Base-by-base conservation (phyloP, 306 rosid species). In the Lagenaria siceraria region DNA sequence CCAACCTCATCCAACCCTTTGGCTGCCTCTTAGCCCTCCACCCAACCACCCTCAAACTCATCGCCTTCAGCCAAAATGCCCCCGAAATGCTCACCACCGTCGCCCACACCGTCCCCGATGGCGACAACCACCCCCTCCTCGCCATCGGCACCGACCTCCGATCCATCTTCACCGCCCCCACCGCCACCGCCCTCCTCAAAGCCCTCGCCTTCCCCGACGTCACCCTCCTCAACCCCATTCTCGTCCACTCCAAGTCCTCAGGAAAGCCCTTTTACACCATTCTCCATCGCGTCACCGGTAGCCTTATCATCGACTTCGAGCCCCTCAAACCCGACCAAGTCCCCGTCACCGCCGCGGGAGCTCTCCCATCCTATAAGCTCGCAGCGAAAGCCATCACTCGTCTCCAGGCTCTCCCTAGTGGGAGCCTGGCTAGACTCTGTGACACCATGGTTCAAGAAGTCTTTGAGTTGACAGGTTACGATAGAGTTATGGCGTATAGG, bases 251-350 rank as follows among this genome's bases (percentile, higher is more conserved):
- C 91, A 94, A 91, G 83, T 85, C 94, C 74, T 94, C 98, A 53
- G 95, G 96, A 73, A 94, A 89, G 85, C 98, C 98, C n/a, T 91
- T 90, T 76, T 94, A 94, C 80, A 97, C 98, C 12, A 85, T 94
- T 36, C 74, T 87, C 43, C 97, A 94, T 74, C 88, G 93, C 1
- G 97, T 94, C 2, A 91, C 95, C 0, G 95, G 91, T 46, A 83
- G 97, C 81, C 65, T 94, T 89, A 81, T 94, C 85, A 74, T 94
- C 77, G 98, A 94, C 78, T 91, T 94, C 76, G 98, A 94, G 86
- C 98, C 98, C 0, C 97, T 91, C 68, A 91, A 91, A 86, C 96
- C 97, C 36, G 83, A 85, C 69, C 96, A 94, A 83, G 91, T 87
- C 70, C 93, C 97, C 53, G 86, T 89, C 93, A 91, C 96, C 24